Percentiles rank a stretch among this genome's conserved stretches.
phyloP scores from a whole-genome alignment of 2,329 filamentous ascomycete genomes.

The Trichoderma sp. region DNA sequence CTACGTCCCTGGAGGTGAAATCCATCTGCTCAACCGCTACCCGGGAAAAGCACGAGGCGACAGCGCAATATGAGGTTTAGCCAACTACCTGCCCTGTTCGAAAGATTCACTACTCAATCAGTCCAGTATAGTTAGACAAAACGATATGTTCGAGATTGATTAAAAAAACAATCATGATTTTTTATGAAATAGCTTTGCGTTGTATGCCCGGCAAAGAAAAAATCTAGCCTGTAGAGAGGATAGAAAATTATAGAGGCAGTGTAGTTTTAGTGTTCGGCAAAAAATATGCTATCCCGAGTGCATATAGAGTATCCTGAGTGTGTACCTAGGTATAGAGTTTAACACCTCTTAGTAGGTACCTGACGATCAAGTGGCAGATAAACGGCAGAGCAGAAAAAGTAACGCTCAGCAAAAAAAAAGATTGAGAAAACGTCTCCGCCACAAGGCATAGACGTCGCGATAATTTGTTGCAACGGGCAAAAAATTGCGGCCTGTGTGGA shows the following conservation, averaged over 20 bases:
- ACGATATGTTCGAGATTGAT: background rate
- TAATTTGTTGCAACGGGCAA: background rate
- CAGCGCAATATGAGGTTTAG: background rate
- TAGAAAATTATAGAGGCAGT: no score
- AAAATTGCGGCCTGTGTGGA: slow-evolving; percentile 38
- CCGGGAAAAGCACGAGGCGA: background rate
- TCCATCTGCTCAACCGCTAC: background rate
- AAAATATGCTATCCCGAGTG: no score
- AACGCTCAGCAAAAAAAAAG: background rate
- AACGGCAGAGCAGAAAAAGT: background rate
- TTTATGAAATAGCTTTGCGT: background rate
- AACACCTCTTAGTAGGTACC: no score
- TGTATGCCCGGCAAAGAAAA: no score
- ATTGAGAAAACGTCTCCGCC: background rate
- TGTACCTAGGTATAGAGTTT: no score
- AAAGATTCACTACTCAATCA: no score
- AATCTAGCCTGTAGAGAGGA: accelerated
- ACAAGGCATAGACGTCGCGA: background rate
- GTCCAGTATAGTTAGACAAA: background rate
- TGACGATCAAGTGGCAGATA: background rate
- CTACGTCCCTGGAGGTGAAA: no score
- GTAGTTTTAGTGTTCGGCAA: no score
- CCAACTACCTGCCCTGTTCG: background rate
- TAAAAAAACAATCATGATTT: background rate
- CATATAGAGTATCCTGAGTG: no score